Conservation (phyloP, 1,284 basidiomycete genomes). For the Pyrrhoderma noxium region DNA sequence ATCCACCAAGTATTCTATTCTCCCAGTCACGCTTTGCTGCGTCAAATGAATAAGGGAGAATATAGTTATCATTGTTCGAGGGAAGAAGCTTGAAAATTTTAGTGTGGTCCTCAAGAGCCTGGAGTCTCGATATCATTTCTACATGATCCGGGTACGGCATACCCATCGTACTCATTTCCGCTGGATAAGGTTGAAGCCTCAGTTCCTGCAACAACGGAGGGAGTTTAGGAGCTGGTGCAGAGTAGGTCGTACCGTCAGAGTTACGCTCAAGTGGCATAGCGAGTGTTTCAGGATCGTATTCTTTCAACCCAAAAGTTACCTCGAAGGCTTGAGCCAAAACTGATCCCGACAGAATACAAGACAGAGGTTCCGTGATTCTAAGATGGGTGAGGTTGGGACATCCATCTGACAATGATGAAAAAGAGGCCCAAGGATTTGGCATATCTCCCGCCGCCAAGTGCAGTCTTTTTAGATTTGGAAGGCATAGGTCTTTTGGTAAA, state of each 20-base stretch:
- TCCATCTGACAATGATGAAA: slow-evolving; percentile 11
- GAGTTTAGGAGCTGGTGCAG: slow-evolving; percentile 9
- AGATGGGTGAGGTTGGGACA: slow-evolving; percentile 18
- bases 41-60: slow-evolving; percentile 17
- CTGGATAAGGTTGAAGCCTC: slow-evolving; percentile 16
- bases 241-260: slow-evolving; percentile 4
- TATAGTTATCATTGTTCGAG: slow-evolving; percentile 16
- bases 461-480: slow-evolving; percentile 15
- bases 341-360: slow-evolving; percentile 16
- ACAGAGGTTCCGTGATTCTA: slow-evolving; percentile 17
- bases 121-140: slow-evolving; percentile 14
- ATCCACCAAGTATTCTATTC: slow-evolving; percentile 13
- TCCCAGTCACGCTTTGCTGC: slow-evolving; percentile 14
- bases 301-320: slow-evolving; percentile 12
- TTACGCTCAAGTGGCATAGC: slow-evolving; percentile 12
- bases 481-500: slow-evolving; percentile 7
- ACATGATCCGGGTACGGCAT: slow-evolving; percentile 16
- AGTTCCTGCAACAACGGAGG: slow-evolving; percentile 12
- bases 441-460: slow-evolving; percentile 18
- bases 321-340: slow-evolving; percentile 16
- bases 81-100: slow-evolving; percentile 14
- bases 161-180: slow-evolving; percentile 15
- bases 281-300: slow-evolving; percentile 14
- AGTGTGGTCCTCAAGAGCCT: slow-evolving; percentile 3
- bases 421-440: slow-evolving; percentile 19